Evolutionary conservation across 768 basidiomycete species (phyloP).

Genomic region (Lyophyllum atratum): DNA sequence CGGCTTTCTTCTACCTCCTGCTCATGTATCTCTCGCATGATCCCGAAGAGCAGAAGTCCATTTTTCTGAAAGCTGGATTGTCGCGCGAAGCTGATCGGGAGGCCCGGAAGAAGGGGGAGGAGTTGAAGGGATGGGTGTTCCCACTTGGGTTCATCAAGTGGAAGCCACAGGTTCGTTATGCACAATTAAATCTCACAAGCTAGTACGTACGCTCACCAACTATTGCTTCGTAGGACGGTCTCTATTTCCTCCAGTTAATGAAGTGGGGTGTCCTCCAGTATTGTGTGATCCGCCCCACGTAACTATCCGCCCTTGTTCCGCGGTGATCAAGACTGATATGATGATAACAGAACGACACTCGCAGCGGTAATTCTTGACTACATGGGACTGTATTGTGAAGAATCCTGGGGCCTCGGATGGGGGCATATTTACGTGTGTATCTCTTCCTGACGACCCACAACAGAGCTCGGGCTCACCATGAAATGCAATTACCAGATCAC

Average conservation of each 20-base stretch:
- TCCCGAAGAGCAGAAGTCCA: conserved; percentile 57
- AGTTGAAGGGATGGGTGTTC: conserved; percentile 64
- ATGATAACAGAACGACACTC: conserved; percentile 48
- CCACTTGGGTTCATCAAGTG: conserved; percentile 64
- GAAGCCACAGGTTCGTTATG: conserved; percentile 54
- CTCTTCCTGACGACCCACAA: not conserved
- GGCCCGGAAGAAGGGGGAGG: conserved; percentile 41
- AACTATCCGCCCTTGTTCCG: conserved; percentile 17
- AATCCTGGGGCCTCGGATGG: conserved; percentile 67
- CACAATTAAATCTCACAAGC: not conserved
- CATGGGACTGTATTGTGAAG: conserved; percentile 70
- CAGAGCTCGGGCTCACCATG: not conserved
- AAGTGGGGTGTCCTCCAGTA: conserved; percentile 80
- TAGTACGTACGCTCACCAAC: conserved; percentile 5
- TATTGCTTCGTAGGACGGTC: conserved; percentile 47
- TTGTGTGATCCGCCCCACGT: conserved; percentile 64
- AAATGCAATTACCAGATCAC: conserved; percentile 43
- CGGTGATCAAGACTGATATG: not conserved
- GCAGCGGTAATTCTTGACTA: conserved; percentile 64
- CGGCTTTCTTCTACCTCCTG: conserved; percentile 78
- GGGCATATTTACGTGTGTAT: conserved; percentile 65
- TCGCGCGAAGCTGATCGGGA: conserved; percentile 55
- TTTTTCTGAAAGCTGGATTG: conserved; percentile 60
- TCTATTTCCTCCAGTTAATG: conserved; percentile 72
- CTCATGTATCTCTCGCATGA: conserved; percentile 69